Base-by-base conservation (phyloP, 106 monocot species). In the Platanthera zijinensis region DNA sequence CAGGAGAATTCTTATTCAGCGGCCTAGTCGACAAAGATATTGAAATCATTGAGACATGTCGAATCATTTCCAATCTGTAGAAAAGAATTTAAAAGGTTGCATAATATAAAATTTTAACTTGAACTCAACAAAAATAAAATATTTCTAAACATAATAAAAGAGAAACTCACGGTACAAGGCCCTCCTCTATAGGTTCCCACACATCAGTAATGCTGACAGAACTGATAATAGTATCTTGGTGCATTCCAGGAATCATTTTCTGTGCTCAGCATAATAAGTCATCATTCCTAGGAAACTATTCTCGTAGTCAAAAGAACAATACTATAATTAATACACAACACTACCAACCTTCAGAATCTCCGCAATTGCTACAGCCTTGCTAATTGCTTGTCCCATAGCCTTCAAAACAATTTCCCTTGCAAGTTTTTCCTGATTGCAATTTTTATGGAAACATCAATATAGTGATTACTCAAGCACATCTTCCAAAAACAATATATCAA, bases 101-200 rank as follows among this genome's bases (percentile, higher is more conserved):
- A 8, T 10, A 68, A n/a, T 7, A 72, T 53, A 19, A 5, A 47
- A 18, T 47, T 59, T 56, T 50, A 57, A 32, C 54, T 78, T 22
- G 8, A 46, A 67, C 0, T 54, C 12, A 25, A 8, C 14, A 3
- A n/a, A 32, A 4, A 19, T 50, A 21, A 22, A 21, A 5, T 12
- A 46, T 51, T 32, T 61, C 59, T 61, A 6, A 61, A 61, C 21
- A 61, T 19, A 7, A 67, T 18, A 73, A 18, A 22, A 6, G 18
- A 5, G 71, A 74, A 80, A 85, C 80, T 84, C 87, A 87, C 96
- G 96, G 96, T 53, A 97, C 86, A 80, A 97, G 96, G 70, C 96
- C 96, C 78, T 97, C 96, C 78, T 97, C 93, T 83, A 93, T 93
- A 51, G 96, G 96, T 85, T 97, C 96, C 96, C 93, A 97, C 10